A percentile compares a stretch with the other conserved stretches of the same genome.
Conservation (phyloP, 345 rosid species). For the Dovyalis caffra region DNA sequence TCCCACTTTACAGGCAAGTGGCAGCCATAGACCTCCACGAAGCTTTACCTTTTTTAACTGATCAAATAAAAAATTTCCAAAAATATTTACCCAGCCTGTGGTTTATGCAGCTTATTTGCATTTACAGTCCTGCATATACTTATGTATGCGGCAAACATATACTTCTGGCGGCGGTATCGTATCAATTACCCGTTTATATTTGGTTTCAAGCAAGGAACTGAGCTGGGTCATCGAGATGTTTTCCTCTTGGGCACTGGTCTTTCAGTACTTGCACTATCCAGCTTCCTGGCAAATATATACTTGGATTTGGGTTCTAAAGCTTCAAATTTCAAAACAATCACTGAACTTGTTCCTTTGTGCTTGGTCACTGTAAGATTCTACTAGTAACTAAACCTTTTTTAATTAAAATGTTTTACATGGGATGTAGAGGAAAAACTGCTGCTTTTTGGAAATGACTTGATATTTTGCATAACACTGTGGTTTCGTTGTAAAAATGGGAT, state of each 20-base stretch:
- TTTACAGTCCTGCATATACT: conserved; percentile 62
- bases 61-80: no score
- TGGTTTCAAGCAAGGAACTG: conserved; percentile 72
- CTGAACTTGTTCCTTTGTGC: conserved; percentile 58
- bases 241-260: conserved; percentile 63
- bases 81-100: not conserved
- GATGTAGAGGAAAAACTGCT: not conserved
- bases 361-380: conserved; percentile 46
- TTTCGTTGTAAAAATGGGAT: no score
- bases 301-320: conserved; percentile 44
- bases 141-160: conserved; percentile 52
- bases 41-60: no score
- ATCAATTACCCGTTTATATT: conserved; percentile 72
- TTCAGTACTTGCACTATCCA: conserved; percentile 50
- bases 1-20: conserved; percentile 70
- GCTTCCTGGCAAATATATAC: conserved; percentile 59
- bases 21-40: conserved; percentile 2
- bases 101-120: conserved; percentile 61
- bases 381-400: conserved; percentile 5
- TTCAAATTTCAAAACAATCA: conserved; percentile 39
- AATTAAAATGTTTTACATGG: not conserved
- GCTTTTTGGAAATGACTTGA: no score
- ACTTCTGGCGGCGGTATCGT: conserved; percentile 65
- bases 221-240: conserved; percentile 57
- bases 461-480: no score